Evolutionary conservation across 345 rosid genomes (phyloP), one percentile per base, ranked within the genome.

Genomic region (Gossypium ekmanianum): DNA sequence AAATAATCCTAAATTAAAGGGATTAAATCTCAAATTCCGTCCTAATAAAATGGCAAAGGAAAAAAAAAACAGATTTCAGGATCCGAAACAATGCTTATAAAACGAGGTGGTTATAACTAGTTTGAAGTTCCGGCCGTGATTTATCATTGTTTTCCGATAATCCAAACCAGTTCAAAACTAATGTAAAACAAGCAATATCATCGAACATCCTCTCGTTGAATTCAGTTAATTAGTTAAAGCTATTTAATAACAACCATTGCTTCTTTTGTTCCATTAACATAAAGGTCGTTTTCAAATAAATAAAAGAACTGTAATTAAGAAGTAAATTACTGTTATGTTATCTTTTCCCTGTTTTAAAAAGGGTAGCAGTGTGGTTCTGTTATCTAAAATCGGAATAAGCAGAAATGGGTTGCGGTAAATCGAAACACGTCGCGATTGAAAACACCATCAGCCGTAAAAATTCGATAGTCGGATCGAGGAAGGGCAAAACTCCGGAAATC

Each of bases 321-420:
- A 34, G 41, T 34, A 34, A 34, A 34, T 34, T 34, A 34, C 41
- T 34, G 41, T 34, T 34, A 34, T 34, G 41, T 34, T 5, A 16
- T 7, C 2, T 51, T 51, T 3, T 47, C 55, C 24, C n/a, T 11
- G 41, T 4, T 22, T 57, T 61, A 44, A 44, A 73, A 45, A 13
- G 39, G 74, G 61, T 13, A 20, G 55, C 5, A 59, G 10, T 1
- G n/a, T 44, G 8, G 3, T 61, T 11, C 67, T 44, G 24, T 44
- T 59, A 17, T 17, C 69, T 44, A 41, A 54, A 48, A 24, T 61
- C 68, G 50, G 26, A 61, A 27, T 59, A 54, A 51, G 9, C 27
- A 45, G 26, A 73, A 22, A 94, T 92, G 98, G 97, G 97, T 27
- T 94, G 98, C 70, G 90, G 92, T 7, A 77, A 94, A 80, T 94